Conservation (phyloP, 441 rosid genomes). For the Hura crepitans region DNA sequence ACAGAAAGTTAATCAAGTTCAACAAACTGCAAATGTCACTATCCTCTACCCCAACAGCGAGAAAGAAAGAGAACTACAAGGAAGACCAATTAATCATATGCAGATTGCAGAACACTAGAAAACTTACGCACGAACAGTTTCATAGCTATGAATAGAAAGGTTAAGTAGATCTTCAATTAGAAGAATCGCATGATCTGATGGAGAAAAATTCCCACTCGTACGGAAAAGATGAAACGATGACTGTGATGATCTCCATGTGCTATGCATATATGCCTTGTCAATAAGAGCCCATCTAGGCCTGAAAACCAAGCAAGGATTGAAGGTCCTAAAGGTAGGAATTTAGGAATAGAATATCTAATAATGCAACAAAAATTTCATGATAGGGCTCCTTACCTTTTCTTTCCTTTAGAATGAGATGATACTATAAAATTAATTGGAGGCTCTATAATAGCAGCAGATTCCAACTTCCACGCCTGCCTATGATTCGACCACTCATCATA, state of each 20-base stretch:
- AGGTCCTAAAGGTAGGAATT: slow-evolving; percentile 11
- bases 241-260: slow-evolving; percentile 98
- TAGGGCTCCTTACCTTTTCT: slow-evolving; percentile 61
- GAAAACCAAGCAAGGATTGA: slow-evolving; percentile 30
- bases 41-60: not conserved
- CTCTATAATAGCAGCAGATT: slow-evolving; percentile 94
- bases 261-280: slow-evolving; percentile 97
- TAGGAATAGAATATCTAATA: slow-evolving; percentile 16
- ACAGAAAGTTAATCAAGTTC: not conserved
- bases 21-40: not conserved
- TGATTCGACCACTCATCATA: slow-evolving; percentile 98
- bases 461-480: slow-evolving; percentile 99
- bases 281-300: slow-evolving; percentile 99
- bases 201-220: slow-evolving; percentile 65
- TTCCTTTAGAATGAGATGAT: slow-evolving; percentile 80
- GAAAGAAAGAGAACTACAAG: not conserved
- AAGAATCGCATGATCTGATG: slow-evolving; percentile 63
- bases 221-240: slow-evolving; percentile 89
- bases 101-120: slow-evolving; percentile 22
- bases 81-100: slow-evolving; percentile 12
- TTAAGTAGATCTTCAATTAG: slow-evolving; percentile 85
- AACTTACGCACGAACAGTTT: slow-evolving; percentile 95
- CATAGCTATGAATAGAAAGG: slow-evolving; percentile 91
- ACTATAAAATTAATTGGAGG: slow-evolving; percentile 94
- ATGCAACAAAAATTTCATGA: slow-evolving; percentile 17